Conservation (phyloP, 768 basidiomycete species). For the Suillus cothurnatus region DNA sequence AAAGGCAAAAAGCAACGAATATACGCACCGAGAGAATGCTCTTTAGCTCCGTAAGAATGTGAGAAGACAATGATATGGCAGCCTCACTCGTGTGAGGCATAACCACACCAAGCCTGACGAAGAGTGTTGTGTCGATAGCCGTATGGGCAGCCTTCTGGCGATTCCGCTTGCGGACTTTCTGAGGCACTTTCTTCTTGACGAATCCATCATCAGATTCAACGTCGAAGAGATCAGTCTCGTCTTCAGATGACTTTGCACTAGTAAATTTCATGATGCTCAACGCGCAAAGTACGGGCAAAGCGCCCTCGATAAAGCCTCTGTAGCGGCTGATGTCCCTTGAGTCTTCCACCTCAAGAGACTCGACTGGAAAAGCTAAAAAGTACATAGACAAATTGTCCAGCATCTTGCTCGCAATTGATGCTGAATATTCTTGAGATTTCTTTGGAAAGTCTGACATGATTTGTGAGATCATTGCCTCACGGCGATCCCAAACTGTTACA, state of each 20-base stretch:
- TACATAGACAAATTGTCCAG: constrained; percentile 28
- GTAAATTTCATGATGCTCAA: constrained; percentile 12
- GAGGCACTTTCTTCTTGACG: constrained; percentile 23
- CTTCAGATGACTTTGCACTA: not conserved
- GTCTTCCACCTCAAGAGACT: constrained; percentile 15
- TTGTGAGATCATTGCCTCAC: constrained; percentile 21
- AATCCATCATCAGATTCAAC: constrained; percentile 11
- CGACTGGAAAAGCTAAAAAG: constrained; percentile 25
- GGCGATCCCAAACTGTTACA: constrained; percentile 18
- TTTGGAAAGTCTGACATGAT: constrained; percentile 38
- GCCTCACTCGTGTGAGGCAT: constrained; percentile 30
- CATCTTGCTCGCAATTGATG: constrained; percentile 24
- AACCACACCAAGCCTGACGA: constrained; percentile 29
- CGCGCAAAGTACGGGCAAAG: constrained; percentile 25
- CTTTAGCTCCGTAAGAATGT: constrained; percentile 30
- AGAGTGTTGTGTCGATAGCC: constrained; percentile 29
- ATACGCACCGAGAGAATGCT: constrained; percentile 31
- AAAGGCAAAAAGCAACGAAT: not conserved
- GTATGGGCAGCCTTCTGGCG: constrained; percentile 11
- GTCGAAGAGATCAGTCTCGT: constrained; percentile 8
- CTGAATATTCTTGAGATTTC: constrained; percentile 20
- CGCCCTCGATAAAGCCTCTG: constrained; percentile 26
- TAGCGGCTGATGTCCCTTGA: constrained; percentile 19
- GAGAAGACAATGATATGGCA: constrained; percentile 11
- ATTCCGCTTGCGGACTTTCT: constrained; percentile 29